Base-by-base conservation (phyloP, 768 basidiomycete genomes). In the Pleurotus djamor region DNA sequence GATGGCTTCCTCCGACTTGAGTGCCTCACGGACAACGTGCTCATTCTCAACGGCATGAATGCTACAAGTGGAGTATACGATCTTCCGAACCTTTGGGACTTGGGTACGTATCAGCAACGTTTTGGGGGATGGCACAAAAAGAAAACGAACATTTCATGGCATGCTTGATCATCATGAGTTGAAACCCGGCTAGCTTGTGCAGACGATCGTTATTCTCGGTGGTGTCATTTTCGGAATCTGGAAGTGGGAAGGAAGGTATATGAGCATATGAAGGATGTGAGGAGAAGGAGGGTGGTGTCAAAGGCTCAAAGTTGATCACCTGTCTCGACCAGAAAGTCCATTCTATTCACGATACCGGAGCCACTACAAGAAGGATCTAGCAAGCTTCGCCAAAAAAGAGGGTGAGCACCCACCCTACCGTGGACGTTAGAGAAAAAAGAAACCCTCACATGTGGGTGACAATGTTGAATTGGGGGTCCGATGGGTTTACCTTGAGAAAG, bases 1-100 rank as follows among this genome's bases (percentile, higher is more conserved):
- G 35, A 67, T 66, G 17, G 91, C 92, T 69, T 94, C 91, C 7
- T 86, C 80, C 32, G 88, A 89, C 57, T 75, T 75, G 48, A 98
- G 79, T 3, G 89, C 88, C 57, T 83, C 77, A 5, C 83, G 76
- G 7, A 98, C 92, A 58, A 98, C 97, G 60, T 86, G 86, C 70
- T 99, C 97, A 72, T 99, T 96, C 69, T 99, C 97, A 44, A 82
- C 83, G 12, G 91, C 83, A 72, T 98, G 89, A 49, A 97, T 79
- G 62, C 94, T 97, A 69, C 96, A 99, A n/a, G 97, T 99, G 21
- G 96, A 98, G 72, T 99, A 98, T 32, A 95, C 95, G 65, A 99
- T 93, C 65, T 83, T 86, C 59, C 79, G 73, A 37, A 87, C 91
- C 43, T 79, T 78, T 1, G 92, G 88, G 72, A 96, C 94, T 96